Conservation (phyloP, 2,329 filamentous ascomycete genomes). For the Fusarium hainanense region DNA sequence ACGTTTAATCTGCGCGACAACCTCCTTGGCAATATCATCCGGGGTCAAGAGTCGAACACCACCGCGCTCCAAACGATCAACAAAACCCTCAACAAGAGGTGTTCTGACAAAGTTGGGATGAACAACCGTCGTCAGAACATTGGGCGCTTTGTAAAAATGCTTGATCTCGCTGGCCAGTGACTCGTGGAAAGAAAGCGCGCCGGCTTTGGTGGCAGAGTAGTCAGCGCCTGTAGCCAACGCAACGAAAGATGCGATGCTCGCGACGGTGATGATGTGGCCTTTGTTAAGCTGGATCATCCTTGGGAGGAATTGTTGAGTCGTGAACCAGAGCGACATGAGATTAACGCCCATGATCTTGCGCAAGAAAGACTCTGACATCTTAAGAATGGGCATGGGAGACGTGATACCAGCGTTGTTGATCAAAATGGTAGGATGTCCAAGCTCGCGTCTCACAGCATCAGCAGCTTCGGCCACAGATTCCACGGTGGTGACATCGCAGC, state of each 20-base stretch:
- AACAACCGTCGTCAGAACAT: conserved; percentile 72
- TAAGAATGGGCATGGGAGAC: conserved; percentile 68
- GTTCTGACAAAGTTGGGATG: conserved; percentile 67
- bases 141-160: conserved; percentile 68
- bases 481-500: conserved; percentile 55
- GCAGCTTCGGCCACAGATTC: conserved; percentile 59
- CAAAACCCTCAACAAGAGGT: conserved; percentile 54
- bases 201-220: conserved; percentile 74
- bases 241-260: conserved; percentile 71
- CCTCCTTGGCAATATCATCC: conserved; percentile 55
- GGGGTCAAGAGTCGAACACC: conserved; percentile 48
- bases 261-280: conserved; percentile 77
- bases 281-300: conserved; percentile 71
- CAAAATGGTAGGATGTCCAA: conserved; percentile 74
- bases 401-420: conserved; percentile 78
- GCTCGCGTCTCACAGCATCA: conserved; percentile 50
- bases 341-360: conserved; percentile 77
- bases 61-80: conserved; percentile 41
- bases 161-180: conserved; percentile 66
- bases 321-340: conserved; percentile 71
- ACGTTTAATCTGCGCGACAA: conserved; percentile 58
- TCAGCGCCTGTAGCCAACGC: conserved; percentile 71
- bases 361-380: conserved; percentile 64
- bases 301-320: conserved; percentile 73
- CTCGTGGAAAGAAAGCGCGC: conserved; percentile 74